Evolutionary conservation across 192 early-diverging fungal genomes (phyloP), one percentile per base, ranked within the genome.

Genomic region (Coemansia sp.): DNA sequence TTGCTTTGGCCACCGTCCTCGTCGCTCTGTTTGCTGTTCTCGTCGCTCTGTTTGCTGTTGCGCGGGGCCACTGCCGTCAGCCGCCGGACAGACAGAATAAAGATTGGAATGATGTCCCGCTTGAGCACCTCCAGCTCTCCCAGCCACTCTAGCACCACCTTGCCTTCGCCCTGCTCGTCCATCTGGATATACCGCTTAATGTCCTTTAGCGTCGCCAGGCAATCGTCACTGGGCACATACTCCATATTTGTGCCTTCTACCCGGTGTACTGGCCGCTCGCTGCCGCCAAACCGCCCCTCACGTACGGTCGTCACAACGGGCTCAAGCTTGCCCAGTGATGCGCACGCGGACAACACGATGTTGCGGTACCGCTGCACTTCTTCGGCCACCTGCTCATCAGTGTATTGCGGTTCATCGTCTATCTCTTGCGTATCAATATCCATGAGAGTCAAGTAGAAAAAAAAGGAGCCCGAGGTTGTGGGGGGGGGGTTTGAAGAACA

Each of bases 171-270:
- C 21, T 78, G 68, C 34, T 87, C 84, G 55, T 92, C 88, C 52
- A 69, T 65, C 32, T 88, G 85, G 39, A 96, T 86, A 38, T 85
- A 80, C 35, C 83, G 79, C 70, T 92, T 91, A 33, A 96, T 75
- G 52, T 96, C 93, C 51, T 86, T 80, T 7, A 96, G 77, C 54
- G 91, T 94, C 4, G 76, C 83, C 23, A 87, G 57, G 23, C 81
- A 87, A 66, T 96, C 92, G 50, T 87, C 84, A 34, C 88, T 89
- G 51, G 86, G 78, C 27, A 83, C 60, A 63, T 93, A 96, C 35
- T 61, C 61, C 56, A 73, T 66, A 2, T 33, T 30, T 0, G 27
- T 60, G 11, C 51, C 16, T 21, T 49, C 29, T 23, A 66, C 74
- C 5, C 66, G 61, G 42, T 60, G 66, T 7, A 67, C 39, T 0